Conservation (phyloP, 1,284 basidiomycete genomes). For the Apiotrichum laibachii region DNA sequence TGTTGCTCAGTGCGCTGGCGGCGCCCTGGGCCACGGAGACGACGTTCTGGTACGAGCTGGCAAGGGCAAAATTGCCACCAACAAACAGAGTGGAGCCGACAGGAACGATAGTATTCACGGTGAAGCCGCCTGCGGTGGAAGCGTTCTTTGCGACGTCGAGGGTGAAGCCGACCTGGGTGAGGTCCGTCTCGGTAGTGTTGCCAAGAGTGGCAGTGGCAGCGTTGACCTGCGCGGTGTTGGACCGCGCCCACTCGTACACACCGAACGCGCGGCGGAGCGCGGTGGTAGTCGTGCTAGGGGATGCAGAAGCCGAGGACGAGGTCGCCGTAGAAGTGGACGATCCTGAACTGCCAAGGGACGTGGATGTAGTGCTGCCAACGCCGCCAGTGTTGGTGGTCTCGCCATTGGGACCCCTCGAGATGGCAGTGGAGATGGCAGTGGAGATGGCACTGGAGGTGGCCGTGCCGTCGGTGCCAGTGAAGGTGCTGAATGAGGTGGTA, state of each 20-base stretch:
- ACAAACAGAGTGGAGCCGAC: slow-evolving; percentile 67
- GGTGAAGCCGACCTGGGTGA: slow-evolving; percentile 65
- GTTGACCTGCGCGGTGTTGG: slow-evolving; percentile 26
- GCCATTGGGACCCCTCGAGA: too few relatives aligned
- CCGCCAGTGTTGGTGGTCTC: too few relatives aligned
- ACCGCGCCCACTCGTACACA: slow-evolving; percentile 40
- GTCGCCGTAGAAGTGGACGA: neutral
- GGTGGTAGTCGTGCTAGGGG: slow-evolving; percentile 23
- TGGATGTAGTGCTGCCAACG: too few relatives aligned
- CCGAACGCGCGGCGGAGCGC: slow-evolving; percentile 34
- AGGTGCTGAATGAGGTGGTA: too few relatives aligned
- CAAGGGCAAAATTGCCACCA: slow-evolving; percentile 71
- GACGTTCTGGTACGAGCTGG: slow-evolving; percentile 65
- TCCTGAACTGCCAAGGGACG: neutral
- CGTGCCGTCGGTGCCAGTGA: too few relatives aligned
- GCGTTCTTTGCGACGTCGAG: slow-evolving; percentile 52
- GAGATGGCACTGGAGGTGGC: too few relatives aligned
- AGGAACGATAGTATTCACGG: slow-evolving; percentile 61
- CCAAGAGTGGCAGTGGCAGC: slow-evolving; percentile 54
- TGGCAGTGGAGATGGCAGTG: too few relatives aligned
- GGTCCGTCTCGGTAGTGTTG: slow-evolving; percentile 68
- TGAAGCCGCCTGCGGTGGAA: slow-evolving; percentile 47
- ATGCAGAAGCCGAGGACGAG: slow-evolving; percentile 12
- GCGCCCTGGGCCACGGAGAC: slow-evolving; percentile 64
- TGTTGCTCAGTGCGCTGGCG: slow-evolving; percentile 55